These are phyloP conservation scores for Xerocomus nothofagi DNA, from an alignment of 1,284 basidiomycete genomes.

Conservation along the genomic window DNA sequence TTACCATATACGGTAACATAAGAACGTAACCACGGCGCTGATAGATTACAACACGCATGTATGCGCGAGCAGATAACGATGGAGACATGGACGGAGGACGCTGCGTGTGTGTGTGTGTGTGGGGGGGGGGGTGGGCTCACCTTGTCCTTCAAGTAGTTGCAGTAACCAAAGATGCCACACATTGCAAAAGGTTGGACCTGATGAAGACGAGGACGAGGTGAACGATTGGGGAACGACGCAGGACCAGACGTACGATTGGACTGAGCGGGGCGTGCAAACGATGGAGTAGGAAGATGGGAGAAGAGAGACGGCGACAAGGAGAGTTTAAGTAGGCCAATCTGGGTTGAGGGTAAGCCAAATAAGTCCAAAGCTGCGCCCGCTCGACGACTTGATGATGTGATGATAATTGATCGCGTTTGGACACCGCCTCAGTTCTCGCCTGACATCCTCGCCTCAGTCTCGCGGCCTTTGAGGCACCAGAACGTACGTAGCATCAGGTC, in stretches of 20 bases:
- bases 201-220: background rate
- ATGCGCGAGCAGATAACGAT: slow-evolving; percentile 11
- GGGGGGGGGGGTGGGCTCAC: slow-evolving; percentile 45
- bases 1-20: slow-evolving; percentile 23
- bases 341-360: slow-evolving; percentile 36
- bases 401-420: slow-evolving; percentile 12
- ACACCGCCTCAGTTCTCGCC: slow-evolving; percentile 10
- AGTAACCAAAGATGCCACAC: slow-evolving; percentile 97
- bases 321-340: slow-evolving; percentile 33
- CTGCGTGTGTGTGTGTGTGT: background rate
- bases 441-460: no score
- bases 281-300: slow-evolving; percentile 28
- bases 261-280: slow-evolving; percentile 2
- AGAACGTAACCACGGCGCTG: background rate
- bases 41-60: slow-evolving; percentile 14
- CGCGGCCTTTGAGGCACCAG: no score
- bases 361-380: slow-evolving; percentile 26
- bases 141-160: slow-evolving; percentile 92
- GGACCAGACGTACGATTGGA: slow-evolving; percentile 19
- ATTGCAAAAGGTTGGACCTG: slow-evolving; percentile 42
- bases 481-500: no score
- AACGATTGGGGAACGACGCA: background rate
- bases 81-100: background rate
- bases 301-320: slow-evolving; percentile 1
- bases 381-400: background rate